phyloP scores from a whole-genome alignment of 495 filamentous ascomycete species.

The Haplographium delicatum region DNA sequence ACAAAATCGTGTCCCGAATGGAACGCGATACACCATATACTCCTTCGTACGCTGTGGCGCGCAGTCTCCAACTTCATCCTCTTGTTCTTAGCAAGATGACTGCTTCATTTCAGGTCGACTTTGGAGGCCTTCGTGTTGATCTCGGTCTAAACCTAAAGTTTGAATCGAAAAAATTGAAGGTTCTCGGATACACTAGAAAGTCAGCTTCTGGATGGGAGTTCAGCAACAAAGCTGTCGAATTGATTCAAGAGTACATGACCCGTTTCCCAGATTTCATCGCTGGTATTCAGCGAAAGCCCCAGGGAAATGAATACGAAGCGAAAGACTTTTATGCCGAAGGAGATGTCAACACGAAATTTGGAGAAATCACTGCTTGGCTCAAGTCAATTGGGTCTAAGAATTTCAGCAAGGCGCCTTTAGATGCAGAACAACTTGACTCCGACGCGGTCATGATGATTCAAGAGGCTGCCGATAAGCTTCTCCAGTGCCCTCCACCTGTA shows the following conservation, averaged over 20 bases:
- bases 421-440: conserved; percentile 93
- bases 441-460: conserved; percentile 81
- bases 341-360: conserved; percentile 56
- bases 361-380: conserved; percentile 88
- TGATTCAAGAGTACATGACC: conserved; percentile 85
- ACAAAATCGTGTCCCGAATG: conserved; percentile 58
- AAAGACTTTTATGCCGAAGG: conserved; percentile 81
- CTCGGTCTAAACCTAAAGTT: conserved; percentile 96
- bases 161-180: conserved; percentile 89
- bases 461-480: conserved; percentile 58
- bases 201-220: conserved; percentile 92
- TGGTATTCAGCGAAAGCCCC: conserved; percentile 70
- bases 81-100: conserved; percentile 93
- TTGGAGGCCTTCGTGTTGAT: conserved; percentile 74
- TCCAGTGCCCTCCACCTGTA: conserved; percentile 47
- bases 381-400: conserved; percentile 83
- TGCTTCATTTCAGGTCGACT: conserved; percentile 78
- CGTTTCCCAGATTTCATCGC: conserved; percentile 94
- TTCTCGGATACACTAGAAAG: conserved; percentile 89
- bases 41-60: conserved; percentile 85
- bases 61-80: conserved; percentile 72
- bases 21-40: conserved; percentile 67
- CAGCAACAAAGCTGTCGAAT: conserved; percentile 71
- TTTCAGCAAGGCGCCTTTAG: conserved; percentile 89
- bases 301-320: conserved; percentile 53